Conservation (phyloP, 2,329 filamentous ascomycete genomes). For the Akanthomyces uredinophilus region DNA sequence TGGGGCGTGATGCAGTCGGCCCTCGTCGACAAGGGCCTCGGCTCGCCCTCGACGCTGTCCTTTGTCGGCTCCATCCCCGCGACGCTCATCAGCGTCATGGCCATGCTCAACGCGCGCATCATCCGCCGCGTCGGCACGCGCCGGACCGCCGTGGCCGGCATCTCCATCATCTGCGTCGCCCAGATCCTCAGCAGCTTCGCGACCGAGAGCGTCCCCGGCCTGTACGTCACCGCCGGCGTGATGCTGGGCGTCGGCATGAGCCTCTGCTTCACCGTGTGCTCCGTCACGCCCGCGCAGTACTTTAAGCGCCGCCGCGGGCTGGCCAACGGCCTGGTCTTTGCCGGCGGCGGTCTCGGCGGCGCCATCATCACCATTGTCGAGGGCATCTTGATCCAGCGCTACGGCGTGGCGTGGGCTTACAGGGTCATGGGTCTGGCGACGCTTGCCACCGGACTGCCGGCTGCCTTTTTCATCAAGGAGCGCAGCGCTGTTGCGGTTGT, state of each 20-base stretch:
- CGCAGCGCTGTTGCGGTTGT: constrained; percentile 26
- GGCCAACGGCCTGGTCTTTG: constrained; percentile 17
- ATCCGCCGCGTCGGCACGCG: constrained; percentile 4
- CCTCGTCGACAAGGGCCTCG: constrained; percentile 4
- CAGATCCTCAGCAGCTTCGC: constrained; percentile 11
- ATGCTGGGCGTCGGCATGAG: constrained; percentile 14
- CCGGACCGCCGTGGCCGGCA: constrained; percentile 5
- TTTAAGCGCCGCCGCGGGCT: constrained; percentile 14
- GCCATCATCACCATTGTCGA: constrained; percentile 17
- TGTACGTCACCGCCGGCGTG: constrained; percentile 15
- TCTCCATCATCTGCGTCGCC: constrained; percentile 1
- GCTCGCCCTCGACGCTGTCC: constrained; percentile 5
- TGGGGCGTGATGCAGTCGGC: constrained; percentile 16
- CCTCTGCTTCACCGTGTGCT: constrained; percentile 17
- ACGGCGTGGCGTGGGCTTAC: constrained; percentile 17
- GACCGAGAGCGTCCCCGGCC: not conserved
- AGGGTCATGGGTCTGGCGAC: constrained; percentile 15
- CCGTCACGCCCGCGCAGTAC: constrained; percentile 17
- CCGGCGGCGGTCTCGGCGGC: constrained; percentile 17
- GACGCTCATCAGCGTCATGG: constrained; percentile 10
- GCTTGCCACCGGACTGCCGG: constrained; percentile 14
- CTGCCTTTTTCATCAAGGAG: constrained; percentile 15
- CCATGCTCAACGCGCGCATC: constrained; percentile 8
- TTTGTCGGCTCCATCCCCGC: constrained; percentile 15
- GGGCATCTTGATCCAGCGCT: constrained; percentile 12